Base-by-base conservation (phyloP, 2,329 filamentous ascomycete species). In the Pseudogymnoascus sp. region DNA sequence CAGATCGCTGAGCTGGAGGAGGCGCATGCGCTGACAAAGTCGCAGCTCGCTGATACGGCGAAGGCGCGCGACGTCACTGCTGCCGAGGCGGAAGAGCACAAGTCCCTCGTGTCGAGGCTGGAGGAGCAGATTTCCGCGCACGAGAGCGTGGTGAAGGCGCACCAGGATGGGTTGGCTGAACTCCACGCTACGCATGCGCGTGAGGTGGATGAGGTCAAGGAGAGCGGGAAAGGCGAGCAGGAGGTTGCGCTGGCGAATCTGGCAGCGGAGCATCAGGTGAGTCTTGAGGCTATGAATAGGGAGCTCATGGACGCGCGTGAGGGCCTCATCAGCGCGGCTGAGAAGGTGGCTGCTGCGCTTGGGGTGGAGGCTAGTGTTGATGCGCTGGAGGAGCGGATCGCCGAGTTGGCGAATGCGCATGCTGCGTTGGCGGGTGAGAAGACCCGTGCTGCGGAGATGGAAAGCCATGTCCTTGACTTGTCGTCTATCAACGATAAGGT, bases 221-320 rank as follows among this genome's bases (percentile, higher is more conserved):
- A 76, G 1, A 72, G 73, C n/a, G 79, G 82, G 62, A 79, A 82
- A 70, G 77, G 80, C 67, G 81, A 84, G 33, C 81, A 84, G 64
- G 84, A 87, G 64, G 76, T 81, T 66, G 81, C 84, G 68, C 74
- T 87, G 37, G 79, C 81, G 67, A 76, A 82, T 24, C 78, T 91
- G 62, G 81, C 85, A 72, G 77, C 81, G 2, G 83, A 87, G 70
- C 85, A 89, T 66, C 77, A 82, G n/a, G 80, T 83, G 68, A 79
- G 80, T 53, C 75, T 83, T 35, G 78, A 79, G 22, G 76, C 78
- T 59, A 76, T 91, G 40, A 84, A 89, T 71, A 74, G 78, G 31
- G 87, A 90, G 46, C 83, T 89, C 35, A 76, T 80, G 1, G 83
- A 86, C 64, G 86, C 87, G n/a, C 83, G 85, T 33, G 83, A 89